phyloP scores from a whole-genome alignment of 2,329 filamentous ascomycete species.

The Cadophora luteo-olivacea region DNA sequence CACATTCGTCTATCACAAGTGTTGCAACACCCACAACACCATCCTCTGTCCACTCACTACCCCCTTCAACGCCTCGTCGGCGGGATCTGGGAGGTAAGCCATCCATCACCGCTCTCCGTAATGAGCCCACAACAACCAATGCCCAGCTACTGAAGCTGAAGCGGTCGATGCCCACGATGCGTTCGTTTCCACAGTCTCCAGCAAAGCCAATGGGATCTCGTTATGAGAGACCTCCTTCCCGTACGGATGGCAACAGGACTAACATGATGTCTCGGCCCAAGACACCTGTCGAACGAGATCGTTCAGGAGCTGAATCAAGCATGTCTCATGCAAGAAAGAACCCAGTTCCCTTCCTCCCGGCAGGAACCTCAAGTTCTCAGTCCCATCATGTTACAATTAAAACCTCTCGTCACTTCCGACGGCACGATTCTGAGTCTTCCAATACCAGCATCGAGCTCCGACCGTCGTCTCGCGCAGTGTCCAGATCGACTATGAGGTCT shows the following conservation, averaged over 20 bases:
- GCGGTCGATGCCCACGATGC: conserved; percentile 67
- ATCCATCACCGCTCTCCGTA: conserved; percentile 60
- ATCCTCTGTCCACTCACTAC: conserved; percentile 58
- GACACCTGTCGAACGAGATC: conserved; percentile 69
- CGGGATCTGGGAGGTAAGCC: conserved; percentile 63
- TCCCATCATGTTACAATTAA: conserved; percentile 82
- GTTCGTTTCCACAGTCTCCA: conserved; percentile 55
- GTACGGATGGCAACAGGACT: conserved; percentile 58
- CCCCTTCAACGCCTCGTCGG: conserved; percentile 65
- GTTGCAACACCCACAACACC: conserved; percentile 66
- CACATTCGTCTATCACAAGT: conserved; percentile 72
- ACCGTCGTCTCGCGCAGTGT: conserved; percentile 62
- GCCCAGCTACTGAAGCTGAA: conserved; percentile 70
- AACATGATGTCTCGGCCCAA: conserved; percentile 65
- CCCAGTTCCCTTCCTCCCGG: conserved; percentile 78
- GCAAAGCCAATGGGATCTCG: conserved; percentile 56
- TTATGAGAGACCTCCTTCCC: conserved; percentile 65
- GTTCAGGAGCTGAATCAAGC: conserved; percentile 56
- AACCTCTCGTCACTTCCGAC: conserved; percentile 72
- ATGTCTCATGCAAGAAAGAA: conserved; percentile 62
- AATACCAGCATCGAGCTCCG: conserved; percentile 62
- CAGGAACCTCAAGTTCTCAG: conserved; percentile 74
- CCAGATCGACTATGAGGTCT: conserved; percentile 60
- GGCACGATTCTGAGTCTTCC: conserved; percentile 81
- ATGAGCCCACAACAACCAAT: conserved; percentile 68